A percentile compares a stretch with the other conserved stretches of the same genome.
phyloP scores from a whole-genome alignment of 768 basidiomycete species.

The Phaeotremella skinneri region DNA sequence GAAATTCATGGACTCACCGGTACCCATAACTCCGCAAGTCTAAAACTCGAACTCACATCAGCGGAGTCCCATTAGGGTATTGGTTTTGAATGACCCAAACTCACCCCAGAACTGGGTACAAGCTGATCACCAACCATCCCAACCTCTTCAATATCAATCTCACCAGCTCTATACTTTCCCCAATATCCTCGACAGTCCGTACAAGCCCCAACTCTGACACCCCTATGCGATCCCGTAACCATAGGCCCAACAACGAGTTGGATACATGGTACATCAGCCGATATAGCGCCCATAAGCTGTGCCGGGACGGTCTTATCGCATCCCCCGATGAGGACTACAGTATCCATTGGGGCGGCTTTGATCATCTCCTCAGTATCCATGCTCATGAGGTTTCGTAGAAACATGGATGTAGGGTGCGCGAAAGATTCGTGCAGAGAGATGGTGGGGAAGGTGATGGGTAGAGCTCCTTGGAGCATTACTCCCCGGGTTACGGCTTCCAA shows the following conservation, averaged over 20 bases:
- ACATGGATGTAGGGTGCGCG: constrained; percentile 39
- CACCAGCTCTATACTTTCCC: constrained; percentile 37
- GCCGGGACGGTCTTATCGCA: constrained; percentile 48
- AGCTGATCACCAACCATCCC: constrained; percentile 35
- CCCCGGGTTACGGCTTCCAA: constrained; percentile 42
- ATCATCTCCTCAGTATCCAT: constrained; percentile 48
- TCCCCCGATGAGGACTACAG: constrained; percentile 36
- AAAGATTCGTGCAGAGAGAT: constrained; percentile 44
- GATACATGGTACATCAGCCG: constrained; percentile 36
- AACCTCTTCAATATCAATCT: constrained; percentile 42
- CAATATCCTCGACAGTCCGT: constrained; percentile 44
- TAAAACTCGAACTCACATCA: no score
- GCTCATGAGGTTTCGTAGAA: constrained; percentile 40
- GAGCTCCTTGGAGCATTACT: constrained; percentile 30
- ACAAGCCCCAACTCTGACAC: constrained; percentile 39
- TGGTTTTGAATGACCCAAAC: no score
- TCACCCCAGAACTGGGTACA: constrained; percentile 38
- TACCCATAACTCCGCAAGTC: constrained; percentile 45
- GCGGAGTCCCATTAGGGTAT: no score
- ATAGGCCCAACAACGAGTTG: constrained; percentile 42
- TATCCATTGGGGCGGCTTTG: constrained; percentile 41
- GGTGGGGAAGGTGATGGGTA: constrained; percentile 39
- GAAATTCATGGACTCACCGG: not conserved
- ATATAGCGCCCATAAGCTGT: constrained; percentile 42
- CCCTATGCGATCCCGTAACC: constrained; percentile 37